These are phyloP conservation scores for Xylariaceae sp. DNA, from an alignment of 2,329 filamentous ascomycete genomes.

Conservation along the genomic window DNA sequence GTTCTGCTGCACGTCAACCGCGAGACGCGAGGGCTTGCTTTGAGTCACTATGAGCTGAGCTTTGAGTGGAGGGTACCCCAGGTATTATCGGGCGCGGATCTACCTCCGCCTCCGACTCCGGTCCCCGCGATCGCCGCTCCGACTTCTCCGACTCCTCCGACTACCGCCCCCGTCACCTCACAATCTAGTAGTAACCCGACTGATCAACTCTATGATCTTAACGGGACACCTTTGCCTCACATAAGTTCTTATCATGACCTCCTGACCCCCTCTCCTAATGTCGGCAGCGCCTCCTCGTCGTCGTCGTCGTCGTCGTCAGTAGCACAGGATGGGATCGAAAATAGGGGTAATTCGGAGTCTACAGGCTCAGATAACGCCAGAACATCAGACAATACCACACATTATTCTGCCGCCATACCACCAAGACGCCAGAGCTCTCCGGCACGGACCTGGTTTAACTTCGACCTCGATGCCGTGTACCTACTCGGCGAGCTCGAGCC, in stretches of 20 bases:
- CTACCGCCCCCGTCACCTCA: not conserved
- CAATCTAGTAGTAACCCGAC: not conserved
- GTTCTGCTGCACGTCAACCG: constrained; percentile 41
- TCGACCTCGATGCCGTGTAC: constrained; percentile 41
- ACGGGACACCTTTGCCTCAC: not conserved
- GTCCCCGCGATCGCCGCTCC: not conserved
- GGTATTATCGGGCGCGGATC: constrained; percentile 28
- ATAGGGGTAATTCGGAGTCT: not conserved
- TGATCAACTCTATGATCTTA: not conserved
- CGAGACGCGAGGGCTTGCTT: constrained; percentile 40
- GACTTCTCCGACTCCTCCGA: not conserved
- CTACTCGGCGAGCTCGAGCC: constrained; percentile 46
- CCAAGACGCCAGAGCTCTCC: constrained; percentile 30
- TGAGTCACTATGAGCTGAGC: constrained; percentile 41
- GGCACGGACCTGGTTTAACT: constrained; percentile 45
- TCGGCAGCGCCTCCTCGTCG: not conserved
- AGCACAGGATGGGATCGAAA: not conserved
- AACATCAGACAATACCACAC: not conserved
- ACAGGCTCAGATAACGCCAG: not conserved
- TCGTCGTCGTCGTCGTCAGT: not conserved
- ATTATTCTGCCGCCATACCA: not conserved
- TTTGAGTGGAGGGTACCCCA: constrained; percentile 45
- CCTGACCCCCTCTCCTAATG: not conserved
- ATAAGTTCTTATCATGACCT: constrained; percentile 16
- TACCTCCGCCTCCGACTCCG: constrained; percentile 12